Evolutionary conservation across 2,329 filamentous ascomycete genomes (phyloP), one percentile per base, ranked within the genome.

Genomic region (Pseudogymnoascus sp.): DNA sequence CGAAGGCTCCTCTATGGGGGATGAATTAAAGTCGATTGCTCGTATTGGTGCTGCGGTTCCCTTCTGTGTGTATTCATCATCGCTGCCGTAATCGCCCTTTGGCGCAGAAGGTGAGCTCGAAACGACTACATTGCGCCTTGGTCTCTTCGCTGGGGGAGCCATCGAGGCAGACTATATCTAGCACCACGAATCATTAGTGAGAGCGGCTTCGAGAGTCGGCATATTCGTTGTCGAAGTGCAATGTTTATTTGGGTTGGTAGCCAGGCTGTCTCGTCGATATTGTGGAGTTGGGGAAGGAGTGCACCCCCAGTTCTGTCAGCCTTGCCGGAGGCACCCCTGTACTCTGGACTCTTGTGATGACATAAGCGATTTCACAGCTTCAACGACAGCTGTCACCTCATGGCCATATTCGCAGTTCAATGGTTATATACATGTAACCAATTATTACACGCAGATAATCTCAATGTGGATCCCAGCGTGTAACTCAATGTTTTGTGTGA

Each of bases 81-180:
- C 38, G 21, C 33, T 55, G 38, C n/a, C 26, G 10, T 37, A 29
- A 43, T 26, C 65, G 64, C 37, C 23, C 62, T 6, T 67, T 31
- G 41, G 64, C 23, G 49, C 80, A 49, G 77, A 78, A 14, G 66
- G 64, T 45, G 71, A 68, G 14, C 69, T 69, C 11, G 67, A 66
- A 43, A 63, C 60, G 65, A 84, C 73, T 69, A 81, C 74, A 72
- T 82, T 84, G 68, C 80, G 81, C 77, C 79, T 83, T 68, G 80
- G 81, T 72, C 84, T 69, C 62, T 73, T 74, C 41, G 69, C 65
- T 63, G 72, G 71, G 63, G 72, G 71, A 63, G 72, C 71, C 72
- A 74, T 73, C 19, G 38, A 39, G 49, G 49, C 59, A 45, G 35
- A 12, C 33, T 21, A 11, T 61, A 55, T 55, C n/a, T 55, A 55